phyloP scores from a whole-genome alignment of 352 stramenopile genomes.

The Globisporangium ultimum region DNA sequence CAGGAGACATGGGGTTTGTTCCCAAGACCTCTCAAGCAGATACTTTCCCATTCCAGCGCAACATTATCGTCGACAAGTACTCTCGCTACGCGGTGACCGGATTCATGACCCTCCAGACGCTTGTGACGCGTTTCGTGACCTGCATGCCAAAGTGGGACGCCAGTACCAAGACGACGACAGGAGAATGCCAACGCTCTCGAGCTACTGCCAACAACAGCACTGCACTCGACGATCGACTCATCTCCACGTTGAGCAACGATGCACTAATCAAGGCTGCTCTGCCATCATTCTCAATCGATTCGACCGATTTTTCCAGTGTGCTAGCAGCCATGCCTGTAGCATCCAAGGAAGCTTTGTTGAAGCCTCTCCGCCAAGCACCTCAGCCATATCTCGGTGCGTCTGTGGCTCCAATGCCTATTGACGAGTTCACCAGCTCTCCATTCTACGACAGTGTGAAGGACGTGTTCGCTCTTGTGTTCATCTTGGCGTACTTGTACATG shows the following conservation, averaged over 20 bases:
- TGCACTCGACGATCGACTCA: slow-evolving; percentile 27
- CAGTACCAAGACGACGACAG: slow-evolving; percentile 46
- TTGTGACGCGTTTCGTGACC: too few relatives aligned
- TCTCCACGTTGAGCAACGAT: slow-evolving; percentile 43
- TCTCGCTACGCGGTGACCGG: slow-evolving; percentile 30
- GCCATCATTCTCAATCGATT: too few relatives aligned
- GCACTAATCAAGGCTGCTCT: slow-evolving; percentile 33
- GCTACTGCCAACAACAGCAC: slow-evolving; percentile 22
- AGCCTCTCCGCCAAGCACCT: slow-evolving; percentile 49
- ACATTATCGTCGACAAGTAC: slow-evolving; percentile 49
- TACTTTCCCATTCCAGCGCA: slow-evolving; percentile 7
- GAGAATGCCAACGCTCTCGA: slow-evolving; percentile 34
- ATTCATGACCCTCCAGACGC: too few relatives aligned
- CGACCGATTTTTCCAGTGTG: slow-evolving; percentile 19
- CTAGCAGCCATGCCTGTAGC: slow-evolving; percentile 18
- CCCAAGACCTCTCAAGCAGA: too few relatives aligned
- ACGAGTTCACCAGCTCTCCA: too few relatives aligned
- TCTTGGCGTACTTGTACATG: slow-evolving; percentile 91
- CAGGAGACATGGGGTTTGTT: too few relatives aligned
- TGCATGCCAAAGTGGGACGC: too few relatives aligned
- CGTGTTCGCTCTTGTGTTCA: slow-evolving; percentile 89
- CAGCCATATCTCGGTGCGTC: slow-evolving; percentile 47
- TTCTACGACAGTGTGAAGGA: slow-evolving; percentile 75
- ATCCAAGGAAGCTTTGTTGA: slow-evolving; percentile 34
- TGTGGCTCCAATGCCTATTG: slow-evolving; percentile 54